A percentile compares a stretch with the other conserved stretches of the same genome.
Conservation (phyloP, 805 yeast genomes). For the Metschnikowia lochheadii region DNA sequence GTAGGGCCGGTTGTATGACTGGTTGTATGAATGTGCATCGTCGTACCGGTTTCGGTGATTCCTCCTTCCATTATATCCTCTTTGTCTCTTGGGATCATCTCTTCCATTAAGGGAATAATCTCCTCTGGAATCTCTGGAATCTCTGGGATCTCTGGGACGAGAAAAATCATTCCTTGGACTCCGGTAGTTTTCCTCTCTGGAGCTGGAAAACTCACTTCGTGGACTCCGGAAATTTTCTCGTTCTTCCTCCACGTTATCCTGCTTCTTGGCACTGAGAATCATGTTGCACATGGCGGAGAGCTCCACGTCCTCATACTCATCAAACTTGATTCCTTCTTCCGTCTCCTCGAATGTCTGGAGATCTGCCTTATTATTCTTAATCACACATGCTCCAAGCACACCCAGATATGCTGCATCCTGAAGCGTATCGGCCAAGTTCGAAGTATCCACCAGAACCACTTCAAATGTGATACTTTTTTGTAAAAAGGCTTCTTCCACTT, state of each 20-base stretch:
- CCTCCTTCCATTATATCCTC: neutral
- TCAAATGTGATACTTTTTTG: constrained; percentile 35
- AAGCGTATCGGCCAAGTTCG: constrained; percentile 35
- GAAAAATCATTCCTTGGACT: neutral
- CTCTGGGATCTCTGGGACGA: neutral
- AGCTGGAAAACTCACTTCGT: neutral
- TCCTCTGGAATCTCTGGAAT: too few species aligned
- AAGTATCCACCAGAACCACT: constrained; percentile 32
- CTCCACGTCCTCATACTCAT: constrained; percentile 73
- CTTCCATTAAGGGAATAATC: neutral
- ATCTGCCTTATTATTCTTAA: constrained; percentile 56
- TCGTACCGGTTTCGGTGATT: neutral
- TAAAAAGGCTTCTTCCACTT: constrained; percentile 37
- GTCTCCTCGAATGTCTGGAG: constrained; percentile 69
- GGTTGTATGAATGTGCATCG: neutral
- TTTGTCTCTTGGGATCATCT: neutral
- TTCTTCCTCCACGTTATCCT: neutral
- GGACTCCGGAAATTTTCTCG: neutral
- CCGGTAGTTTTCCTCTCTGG: neutral
- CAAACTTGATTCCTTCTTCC: constrained; percentile 68
- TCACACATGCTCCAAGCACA: constrained; percentile 62
- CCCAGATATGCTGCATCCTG: constrained; percentile 82
- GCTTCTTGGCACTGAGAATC: constrained; percentile 37
- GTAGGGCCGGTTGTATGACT: neutral
- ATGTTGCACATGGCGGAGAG: constrained; percentile 62